phyloP scores from a whole-genome alignment of 345 rosid genomes.

The Pistacia atlantica region DNA sequence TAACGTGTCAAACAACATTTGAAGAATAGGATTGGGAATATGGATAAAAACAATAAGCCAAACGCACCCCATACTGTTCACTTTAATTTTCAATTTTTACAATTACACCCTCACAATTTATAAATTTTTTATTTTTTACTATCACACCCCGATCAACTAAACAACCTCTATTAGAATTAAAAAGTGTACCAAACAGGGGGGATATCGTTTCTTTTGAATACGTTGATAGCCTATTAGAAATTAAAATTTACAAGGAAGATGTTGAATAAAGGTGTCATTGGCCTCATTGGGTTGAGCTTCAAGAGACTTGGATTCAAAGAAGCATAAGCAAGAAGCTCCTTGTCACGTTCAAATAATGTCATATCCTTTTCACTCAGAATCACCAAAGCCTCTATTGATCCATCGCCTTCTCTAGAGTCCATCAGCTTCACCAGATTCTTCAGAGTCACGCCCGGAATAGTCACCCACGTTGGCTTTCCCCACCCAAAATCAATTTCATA shows the following conservation, averaged over 20 bases:
- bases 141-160: no score
- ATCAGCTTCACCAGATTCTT: conserved; percentile 28
- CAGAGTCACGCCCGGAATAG: not conserved
- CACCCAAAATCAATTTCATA: conserved; percentile 42
- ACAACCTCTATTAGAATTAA: no score
- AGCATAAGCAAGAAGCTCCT: conserved; percentile 43
- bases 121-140: no score
- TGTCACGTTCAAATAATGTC: conserved; percentile 37
- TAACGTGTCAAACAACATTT: no score
- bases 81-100: no score
- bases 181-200: no score
- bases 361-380: conserved; percentile 41
- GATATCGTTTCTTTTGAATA: no score
- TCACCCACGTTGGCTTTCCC: conserved; percentile 51
- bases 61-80: no score
- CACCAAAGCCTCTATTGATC: conserved; percentile 52
- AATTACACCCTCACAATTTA: no score
- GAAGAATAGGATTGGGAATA: no score
- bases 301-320: conserved; percentile 29
- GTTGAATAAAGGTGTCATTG: not conserved
- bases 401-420: conserved; percentile 39
- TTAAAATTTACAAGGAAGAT: not conserved
- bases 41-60: no score
- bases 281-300: not conserved
- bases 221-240: not conserved